Evolutionary conservation across 805 yeast genomes (phyloP).

Genomic region (Saccharomycopsis fermentans): DNA sequence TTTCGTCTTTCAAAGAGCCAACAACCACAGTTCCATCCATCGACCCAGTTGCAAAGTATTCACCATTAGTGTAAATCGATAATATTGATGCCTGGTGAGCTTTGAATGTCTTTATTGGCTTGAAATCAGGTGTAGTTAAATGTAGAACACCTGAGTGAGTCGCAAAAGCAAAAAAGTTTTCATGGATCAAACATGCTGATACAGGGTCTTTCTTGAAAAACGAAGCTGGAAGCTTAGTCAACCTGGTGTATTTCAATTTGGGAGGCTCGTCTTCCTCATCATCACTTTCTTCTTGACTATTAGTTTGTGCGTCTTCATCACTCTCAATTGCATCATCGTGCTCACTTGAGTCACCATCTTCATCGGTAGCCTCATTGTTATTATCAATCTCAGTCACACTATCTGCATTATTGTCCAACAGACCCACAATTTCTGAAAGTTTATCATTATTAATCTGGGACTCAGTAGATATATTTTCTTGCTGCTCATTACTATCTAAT

Average conservation of each 20-base stretch:
- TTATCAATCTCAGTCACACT: too few species aligned
- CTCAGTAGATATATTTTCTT: too few species aligned
- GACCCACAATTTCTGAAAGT: too few species aligned
- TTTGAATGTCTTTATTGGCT: conserved; percentile 58
- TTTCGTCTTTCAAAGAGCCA: conserved; percentile 53
- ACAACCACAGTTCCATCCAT: conserved; percentile 89
- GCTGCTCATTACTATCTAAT: too few species aligned
- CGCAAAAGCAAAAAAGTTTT: conserved; percentile 62
- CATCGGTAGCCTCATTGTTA: conserved; percentile 16
- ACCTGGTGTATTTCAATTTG: conserved; percentile 59
- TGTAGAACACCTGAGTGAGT: conserved; percentile 83
- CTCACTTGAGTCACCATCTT: conserved; percentile 19
- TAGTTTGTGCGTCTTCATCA: conserved; percentile 20
- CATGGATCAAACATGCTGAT: conserved; percentile 55
- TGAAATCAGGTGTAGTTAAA: conserved; percentile 49
- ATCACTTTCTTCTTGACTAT: conserved; percentile 22
- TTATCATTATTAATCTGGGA: too few species aligned
- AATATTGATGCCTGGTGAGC: conserved; percentile 82
- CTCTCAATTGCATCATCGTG: conserved; percentile 20
- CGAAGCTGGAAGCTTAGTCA: conserved; percentile 54
- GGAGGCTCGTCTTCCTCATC: conserved; percentile 43
- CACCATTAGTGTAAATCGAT: conserved; percentile 63
- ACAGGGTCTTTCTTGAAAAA: conserved; percentile 71
- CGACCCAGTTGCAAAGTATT: conserved; percentile 74
- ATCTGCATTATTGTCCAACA: too few species aligned